phyloP scores from a whole-genome alignment of 306 rosid genomes.

The Nissolia schottii region DNA sequence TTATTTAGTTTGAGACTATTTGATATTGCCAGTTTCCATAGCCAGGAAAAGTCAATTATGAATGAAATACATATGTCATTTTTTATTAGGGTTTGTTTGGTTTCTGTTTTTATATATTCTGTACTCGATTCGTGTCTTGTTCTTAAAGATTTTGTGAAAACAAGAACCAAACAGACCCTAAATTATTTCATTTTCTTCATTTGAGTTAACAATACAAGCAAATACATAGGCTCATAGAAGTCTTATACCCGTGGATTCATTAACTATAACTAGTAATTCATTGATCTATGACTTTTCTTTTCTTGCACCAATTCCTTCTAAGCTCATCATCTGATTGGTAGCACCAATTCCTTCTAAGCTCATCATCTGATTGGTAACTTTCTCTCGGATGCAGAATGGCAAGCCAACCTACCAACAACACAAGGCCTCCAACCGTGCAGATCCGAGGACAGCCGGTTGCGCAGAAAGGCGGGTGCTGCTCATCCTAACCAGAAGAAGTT shows the following conservation, averaged over 20 bases:
- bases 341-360: background rate
- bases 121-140: too few species aligned
- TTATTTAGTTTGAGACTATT: background rate
- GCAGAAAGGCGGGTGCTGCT: slow-evolving; percentile 45
- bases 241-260: background rate
- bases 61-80: background rate
- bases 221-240: background rate
- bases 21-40: background rate
- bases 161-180: too few species aligned
- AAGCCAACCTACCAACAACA: slow-evolving; percentile 35
- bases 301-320: background rate
- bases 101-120: too few species aligned
- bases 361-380: background rate
- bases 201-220: background rate
- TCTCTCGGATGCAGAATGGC: slow-evolving; percentile 37
- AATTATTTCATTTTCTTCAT: background rate
- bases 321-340: background rate
- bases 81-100: too few species aligned
- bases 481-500: slow-evolving; percentile 29
- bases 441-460: slow-evolving; percentile 49
- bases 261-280: background rate
- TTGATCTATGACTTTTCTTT: background rate
- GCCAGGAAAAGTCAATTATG: background rate
- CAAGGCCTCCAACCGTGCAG: slow-evolving; percentile 49
- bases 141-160: too few species aligned